Base-by-base conservation (phyloP, 1,284 basidiomycete genomes). In the Sutorius eximius region DNA sequence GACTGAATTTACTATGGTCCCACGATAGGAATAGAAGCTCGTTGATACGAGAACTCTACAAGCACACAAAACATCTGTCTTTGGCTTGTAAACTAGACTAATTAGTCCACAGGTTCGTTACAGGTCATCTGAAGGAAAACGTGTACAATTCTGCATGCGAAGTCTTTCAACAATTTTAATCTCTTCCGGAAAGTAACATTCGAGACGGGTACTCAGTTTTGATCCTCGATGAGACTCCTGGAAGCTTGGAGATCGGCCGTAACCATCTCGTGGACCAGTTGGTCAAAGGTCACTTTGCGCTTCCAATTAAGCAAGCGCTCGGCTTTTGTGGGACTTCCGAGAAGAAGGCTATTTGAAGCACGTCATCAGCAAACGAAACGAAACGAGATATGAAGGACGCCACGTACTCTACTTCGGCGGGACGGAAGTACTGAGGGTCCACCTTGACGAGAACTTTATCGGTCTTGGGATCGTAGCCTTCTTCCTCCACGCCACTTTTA, bases 371-470 rank as follows among this genome's bases (percentile, higher is more conserved):
- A 37, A 44, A 41, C 43, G 18, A 27, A 29, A 42, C 50, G 8
- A 27, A 20, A 57, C 45, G 36, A 51, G 49, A 47, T 22, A 34
- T 41, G 40, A 30, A 49, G 32, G 32, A 58, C 50, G 61, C 49
- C 22, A 85, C 89, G 60, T 64, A 92, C 84, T 95, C 93, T 72
- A 95, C 93, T 83, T 96, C 93, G 27, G 94, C 91, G 15, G 93
- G 87, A 73, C 89, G 86, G 85, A 92, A 92, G 75, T 92, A 92
- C 59, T 79, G 78, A 30, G 86, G 69, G 72, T 95, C 93, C 37
- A 95, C 82, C 65, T 86, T 86, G 60, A 95, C 91, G 51, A 95
- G 74, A 22, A 82, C 78, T 61, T 81, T 85, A 57, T 82, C 83
- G 1, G 83, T 86, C 67, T 84, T 79, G 48, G 73, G 66, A 67